phyloP scores from a whole-genome alignment of 2,329 filamentous ascomycete species.

The Lachnellula occidentalis region DNA sequence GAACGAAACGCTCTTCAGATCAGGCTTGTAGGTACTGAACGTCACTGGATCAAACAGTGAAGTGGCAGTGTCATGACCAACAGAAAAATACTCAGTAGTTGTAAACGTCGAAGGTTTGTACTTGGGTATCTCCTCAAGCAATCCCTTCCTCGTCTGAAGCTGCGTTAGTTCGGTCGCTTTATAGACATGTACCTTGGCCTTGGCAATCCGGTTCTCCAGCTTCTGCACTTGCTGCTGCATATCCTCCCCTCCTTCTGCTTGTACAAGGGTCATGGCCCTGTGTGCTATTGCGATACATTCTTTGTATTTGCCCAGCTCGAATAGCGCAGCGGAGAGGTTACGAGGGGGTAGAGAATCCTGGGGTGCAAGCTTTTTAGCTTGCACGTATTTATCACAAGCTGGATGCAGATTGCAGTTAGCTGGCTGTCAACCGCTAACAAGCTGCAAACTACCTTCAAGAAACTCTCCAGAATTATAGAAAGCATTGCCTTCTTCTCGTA shows the following conservation, averaged over 20 bases:
- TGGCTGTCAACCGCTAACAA: neutral
- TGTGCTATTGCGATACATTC: neutral
- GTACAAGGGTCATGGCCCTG: constrained; percentile 2
- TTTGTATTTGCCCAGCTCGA: constrained; percentile 6
- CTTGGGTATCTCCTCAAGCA: neutral
- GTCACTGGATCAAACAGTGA: neutral
- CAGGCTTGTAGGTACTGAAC: neutral
- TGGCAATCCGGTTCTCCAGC: constrained; percentile 6
- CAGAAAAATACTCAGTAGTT: neutral
- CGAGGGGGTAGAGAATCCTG: constrained; percentile 29
- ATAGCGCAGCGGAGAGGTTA: constrained; percentile 9
- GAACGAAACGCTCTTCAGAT: constrained; percentile 5
- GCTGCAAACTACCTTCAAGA: neutral
- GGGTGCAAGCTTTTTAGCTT: constrained; percentile 3
- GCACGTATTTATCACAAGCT: constrained; percentile 1
- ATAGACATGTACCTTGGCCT: neutral
- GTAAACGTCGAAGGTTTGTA: neutral
- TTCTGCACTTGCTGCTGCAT: neutral
- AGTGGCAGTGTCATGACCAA: constrained; percentile 3
- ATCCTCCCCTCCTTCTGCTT: neutral
- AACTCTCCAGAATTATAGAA: constrained; percentile 4
- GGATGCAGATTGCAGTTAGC: too few relatives aligned
- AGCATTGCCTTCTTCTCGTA: constrained; percentile 7
- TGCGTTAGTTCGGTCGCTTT: neutral
- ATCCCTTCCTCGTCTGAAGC: neutral